Evolutionary conservation across 345 rosid species (phyloP), one percentile per base, ranked within the genome.

Genomic region (Brassica juncea): DNA sequence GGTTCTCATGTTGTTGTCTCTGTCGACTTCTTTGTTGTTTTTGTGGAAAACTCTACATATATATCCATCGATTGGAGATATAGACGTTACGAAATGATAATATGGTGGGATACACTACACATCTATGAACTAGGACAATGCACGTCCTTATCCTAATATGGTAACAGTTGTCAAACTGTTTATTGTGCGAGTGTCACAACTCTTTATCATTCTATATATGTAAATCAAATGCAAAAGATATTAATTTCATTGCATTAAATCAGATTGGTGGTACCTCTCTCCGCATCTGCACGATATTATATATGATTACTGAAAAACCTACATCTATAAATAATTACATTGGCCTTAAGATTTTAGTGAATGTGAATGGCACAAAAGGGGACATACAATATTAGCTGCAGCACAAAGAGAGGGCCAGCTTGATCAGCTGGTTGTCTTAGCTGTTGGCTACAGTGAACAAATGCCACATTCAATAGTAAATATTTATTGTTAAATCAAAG

Each of bases 381-480:
- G 74, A 79, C 82, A 73, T 67, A 68, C 54, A 44, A 44, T 44
- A 73, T 59, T 73, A 63, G 69, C 39, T 79, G 77, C 77, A 79
- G 73, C 42, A 39, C 67, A 14, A 66, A 66, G 68, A 67, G 32
- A 72, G 77, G 70, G 74, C 64, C 73, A 67, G 78, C 16, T 79
- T 65, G 78, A 73, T 23, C 25, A 23, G 77, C 64, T 66, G 73
- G 4, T 60, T 44, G 25, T 72, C 73, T 72, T 79, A 79, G 82
- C 65, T 73, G 82, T 79, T 31, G 5, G 32, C 39, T 47, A 73
- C 82, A 73, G 74, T 79, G 64, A 72, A 58, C 68, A 79, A 59
- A 64, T 67, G 68, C 57, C 15, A 73, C 74, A 79, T 79, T 79
- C 42, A 79, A 47, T 73, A 61, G 47, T 1, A 16, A 60, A 8